Evolutionary conservation across 345 rosid species (phyloP), one percentile per base, ranked within the genome.

Genomic region (Brassica incana): DNA sequence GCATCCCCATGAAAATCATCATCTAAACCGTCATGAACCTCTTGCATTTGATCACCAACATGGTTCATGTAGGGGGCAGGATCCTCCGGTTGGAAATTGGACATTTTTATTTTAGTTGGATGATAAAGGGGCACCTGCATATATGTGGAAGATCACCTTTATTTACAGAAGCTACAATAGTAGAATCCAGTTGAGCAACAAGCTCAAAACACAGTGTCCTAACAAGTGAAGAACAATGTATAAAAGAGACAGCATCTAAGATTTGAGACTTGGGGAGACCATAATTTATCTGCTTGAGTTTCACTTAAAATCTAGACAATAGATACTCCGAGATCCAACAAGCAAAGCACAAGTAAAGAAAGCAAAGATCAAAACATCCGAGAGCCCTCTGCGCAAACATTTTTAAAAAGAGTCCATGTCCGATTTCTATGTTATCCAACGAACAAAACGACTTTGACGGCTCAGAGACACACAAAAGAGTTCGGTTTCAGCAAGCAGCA

Each of bases 61-160:
- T 88, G 93, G 36, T 85, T 91, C 88, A 83, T 87, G 60, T 84
- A 85, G 43, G 88, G 95, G 27, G 85, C 91, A 81, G 85, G 87
- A n/a, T 87, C 88, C 25, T 92, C 89, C 45, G 75, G 88, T 67
- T 78, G 93, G 72, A 83, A 82, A 58, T 89, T 73, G 11, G 95
- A 86, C 97, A 92, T 91, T 78, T 4, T n/a, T 40, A 2, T 9
- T 40, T 40, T 2, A 9, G 48, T 40, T 9, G 35, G 63, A 36
- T 36, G 56, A 40, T 14, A 81, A 50, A 56, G 33, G 59, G 3
- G n/a, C 45, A 82, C 81, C 86, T 78, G 71, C 64, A 65, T 15
- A 50, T 52, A 2, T 8, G 73, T 0, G 25, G 12, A 54, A 20
- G 50, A 78, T 1, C 52, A 73, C 68, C 52, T 38, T 38, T 5